Percentiles rank a stretch among this genome's conserved stretches.
Conservation (phyloP, 352 stramenopile species). For the Phytopythium helicoides region DNA sequence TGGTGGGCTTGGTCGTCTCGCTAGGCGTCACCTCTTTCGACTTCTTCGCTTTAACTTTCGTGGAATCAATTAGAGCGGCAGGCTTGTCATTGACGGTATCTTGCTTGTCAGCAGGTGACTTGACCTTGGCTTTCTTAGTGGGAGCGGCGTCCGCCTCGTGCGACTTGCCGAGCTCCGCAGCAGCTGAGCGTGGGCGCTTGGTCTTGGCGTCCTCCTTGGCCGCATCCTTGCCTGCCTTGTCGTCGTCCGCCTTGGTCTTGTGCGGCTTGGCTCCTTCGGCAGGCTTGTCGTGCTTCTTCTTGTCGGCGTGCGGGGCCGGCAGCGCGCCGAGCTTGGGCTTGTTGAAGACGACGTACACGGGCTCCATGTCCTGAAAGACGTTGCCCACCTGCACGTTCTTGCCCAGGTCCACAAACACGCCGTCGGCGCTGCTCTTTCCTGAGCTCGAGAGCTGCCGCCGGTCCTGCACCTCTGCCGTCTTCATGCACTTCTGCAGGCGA, state of each 20-base stretch:
- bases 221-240: constrained; percentile 6
- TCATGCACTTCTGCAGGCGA: constrained; percentile 74
- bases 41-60: constrained; percentile 1
- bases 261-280: constrained; percentile 14
- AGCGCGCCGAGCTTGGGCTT: constrained; percentile 2
- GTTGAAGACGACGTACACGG: constrained; percentile 67
- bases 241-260: constrained; percentile 7
- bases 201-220: constrained; percentile 8
- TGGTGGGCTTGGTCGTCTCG: constrained; percentile 1
- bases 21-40: constrained; percentile 4
- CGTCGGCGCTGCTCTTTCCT: constrained; percentile 23
- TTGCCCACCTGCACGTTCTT: constrained; percentile 80
- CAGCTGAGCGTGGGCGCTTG: constrained; percentile 16
- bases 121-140: constrained; percentile 13
- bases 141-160: constrained; percentile 4
- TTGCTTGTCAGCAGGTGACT: constrained; percentile 21
- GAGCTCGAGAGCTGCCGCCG: constrained; percentile 21
- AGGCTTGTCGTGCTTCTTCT: constrained; percentile 21
- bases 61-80: not conserved
- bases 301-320: not conserved
- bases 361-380: constrained; percentile 76
- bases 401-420: constrained; percentile 69
- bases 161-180: constrained; percentile 12
- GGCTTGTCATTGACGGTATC: not conserved
- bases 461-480: constrained; percentile 47